Evolutionary conservation across 306 rosid species (phyloP).

Genomic region (Hylodesmum podocarpum): DNA sequence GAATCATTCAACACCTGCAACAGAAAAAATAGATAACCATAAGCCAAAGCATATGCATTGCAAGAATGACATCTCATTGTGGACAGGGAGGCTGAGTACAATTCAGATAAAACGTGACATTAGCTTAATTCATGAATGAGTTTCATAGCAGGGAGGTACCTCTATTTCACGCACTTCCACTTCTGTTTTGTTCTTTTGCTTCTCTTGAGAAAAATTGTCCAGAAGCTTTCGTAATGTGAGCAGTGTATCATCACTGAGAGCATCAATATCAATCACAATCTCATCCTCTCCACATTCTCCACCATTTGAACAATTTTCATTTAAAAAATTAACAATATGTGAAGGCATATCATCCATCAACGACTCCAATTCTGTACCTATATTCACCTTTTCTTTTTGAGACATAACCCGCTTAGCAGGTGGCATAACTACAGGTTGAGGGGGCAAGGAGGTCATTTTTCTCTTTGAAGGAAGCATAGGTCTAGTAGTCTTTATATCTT

Average conservation of each 20-base stretch:
- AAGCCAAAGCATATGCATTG: background rate
- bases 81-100: background rate
- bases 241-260: conserved; percentile 61
- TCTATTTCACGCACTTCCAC: conserved; percentile 69
- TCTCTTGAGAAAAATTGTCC: conserved; percentile 52
- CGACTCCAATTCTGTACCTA: conserved; percentile 65
- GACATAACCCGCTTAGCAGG: conserved; percentile 60
- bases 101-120: conserved; percentile 16
- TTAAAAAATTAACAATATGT: conserved; percentile 63
- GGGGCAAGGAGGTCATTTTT: conserved; percentile 42
- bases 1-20: conserved; percentile 53
- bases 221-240: conserved; percentile 58
- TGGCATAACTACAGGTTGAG: conserved; percentile 41
- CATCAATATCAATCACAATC: conserved; percentile 75
- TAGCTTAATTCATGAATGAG: background rate
- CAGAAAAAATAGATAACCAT: conserved; percentile 11
- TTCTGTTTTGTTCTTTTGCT: conserved; percentile 41
- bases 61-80: conserved; percentile 1
- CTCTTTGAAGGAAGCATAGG: conserved; percentile 55
- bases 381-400: conserved; percentile 44
- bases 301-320: conserved; percentile 57
- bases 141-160: conserved; percentile 43
- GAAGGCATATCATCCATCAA: conserved; percentile 57
- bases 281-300: conserved; percentile 66
- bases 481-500: conserved; percentile 40